These are phyloP conservation scores for Rhexocercosporidium sp. DNA, from an alignment of 2,329 filamentous ascomycete species.

Conservation along the genomic window DNA sequence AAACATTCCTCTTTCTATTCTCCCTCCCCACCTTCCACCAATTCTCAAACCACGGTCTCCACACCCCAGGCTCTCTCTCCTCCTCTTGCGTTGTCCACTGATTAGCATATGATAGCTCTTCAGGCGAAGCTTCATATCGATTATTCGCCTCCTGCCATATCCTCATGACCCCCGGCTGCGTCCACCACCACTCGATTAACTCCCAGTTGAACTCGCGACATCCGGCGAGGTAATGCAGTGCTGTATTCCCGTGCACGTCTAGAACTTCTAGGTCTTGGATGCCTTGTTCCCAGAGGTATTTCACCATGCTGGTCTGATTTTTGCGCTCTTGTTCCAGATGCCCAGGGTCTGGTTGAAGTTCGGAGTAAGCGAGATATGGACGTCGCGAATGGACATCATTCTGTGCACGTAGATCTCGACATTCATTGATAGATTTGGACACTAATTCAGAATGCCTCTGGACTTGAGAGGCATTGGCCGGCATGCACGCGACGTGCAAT, in stretches of 20 bases:
- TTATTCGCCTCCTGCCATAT: slow-evolving; percentile 19
- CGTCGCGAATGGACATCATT: slow-evolving; percentile 19
- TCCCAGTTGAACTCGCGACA: slow-evolving; percentile 22
- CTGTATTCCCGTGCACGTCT: slow-evolving; percentile 33
- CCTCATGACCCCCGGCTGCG: slow-evolving; percentile 1
- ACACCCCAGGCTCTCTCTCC: background rate
- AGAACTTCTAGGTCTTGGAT: slow-evolving; percentile 8
- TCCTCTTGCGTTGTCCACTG: background rate
- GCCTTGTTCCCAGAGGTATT: slow-evolving; percentile 24
- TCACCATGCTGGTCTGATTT: slow-evolving; percentile 19
- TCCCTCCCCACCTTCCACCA: slow-evolving; percentile 13
- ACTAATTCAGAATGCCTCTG: slow-evolving; percentile 23
- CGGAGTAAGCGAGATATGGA: background rate
- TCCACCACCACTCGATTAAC: slow-evolving; percentile 21
- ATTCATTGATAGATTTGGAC: slow-evolving; percentile 30
- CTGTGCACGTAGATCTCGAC: slow-evolving; percentile 25
- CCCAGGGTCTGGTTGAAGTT: background rate
- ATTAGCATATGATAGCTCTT: slow-evolving; percentile 11
- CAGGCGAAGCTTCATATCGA: slow-evolving; percentile 16
- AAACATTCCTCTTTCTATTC: slow-evolving; percentile 21
- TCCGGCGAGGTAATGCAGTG: slow-evolving; percentile 31
- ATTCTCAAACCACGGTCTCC: slow-evolving; percentile 16
- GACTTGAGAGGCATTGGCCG: slow-evolving; percentile 17
- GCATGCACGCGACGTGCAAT: slow-evolving; percentile 33
- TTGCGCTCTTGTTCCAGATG: background rate